These are phyloP conservation scores for Geranium brycei DNA, from an alignment of 345 rosid species.

Conservation along the genomic window DNA sequence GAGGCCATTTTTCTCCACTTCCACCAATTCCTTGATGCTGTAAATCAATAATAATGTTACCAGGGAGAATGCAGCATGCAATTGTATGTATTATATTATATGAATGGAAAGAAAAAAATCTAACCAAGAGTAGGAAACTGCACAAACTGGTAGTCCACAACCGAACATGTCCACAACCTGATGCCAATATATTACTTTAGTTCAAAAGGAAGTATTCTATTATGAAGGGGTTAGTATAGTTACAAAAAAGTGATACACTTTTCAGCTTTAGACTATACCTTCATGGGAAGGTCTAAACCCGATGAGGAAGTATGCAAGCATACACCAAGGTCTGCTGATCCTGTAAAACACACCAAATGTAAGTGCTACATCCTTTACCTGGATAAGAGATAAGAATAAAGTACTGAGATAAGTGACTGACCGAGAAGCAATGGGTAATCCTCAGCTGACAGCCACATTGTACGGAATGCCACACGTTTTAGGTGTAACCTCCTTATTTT, in stretches of 20 bases:
- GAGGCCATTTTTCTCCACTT: slow-evolving; percentile 71
- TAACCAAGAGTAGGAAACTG: slow-evolving; percentile 93
- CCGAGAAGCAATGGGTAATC: slow-evolving; percentile 92
- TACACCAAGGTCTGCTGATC: slow-evolving; percentile 89
- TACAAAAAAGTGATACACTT: background rate
- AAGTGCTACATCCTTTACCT: background rate
- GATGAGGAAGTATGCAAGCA: slow-evolving; percentile 97
- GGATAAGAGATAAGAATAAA: background rate
- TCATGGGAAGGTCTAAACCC: slow-evolving; percentile 96
- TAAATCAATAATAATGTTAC: slow-evolving; percentile 5
- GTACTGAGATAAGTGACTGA: slow-evolving; percentile 6
- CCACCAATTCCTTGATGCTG: slow-evolving; percentile 81
- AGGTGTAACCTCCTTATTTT: slow-evolving; percentile 67
- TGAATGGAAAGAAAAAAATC: no score
- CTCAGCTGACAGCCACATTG: slow-evolving; percentile 94
- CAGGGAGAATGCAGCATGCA: background rate
- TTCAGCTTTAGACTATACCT: slow-evolving; percentile 22
- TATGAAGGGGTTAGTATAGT: background rate
- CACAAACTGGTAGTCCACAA: slow-evolving; percentile 92
- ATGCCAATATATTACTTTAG: background rate
- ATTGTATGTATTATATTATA: background rate
- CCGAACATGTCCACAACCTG: slow-evolving; percentile 99
- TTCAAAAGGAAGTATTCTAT: no score
- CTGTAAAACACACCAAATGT: slow-evolving; percentile 17
- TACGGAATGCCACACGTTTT: slow-evolving; percentile 81